Conservation (phyloP, 2,329 filamentous ascomycete species). For the Arthrobotrys pseudoclavata region DNA sequence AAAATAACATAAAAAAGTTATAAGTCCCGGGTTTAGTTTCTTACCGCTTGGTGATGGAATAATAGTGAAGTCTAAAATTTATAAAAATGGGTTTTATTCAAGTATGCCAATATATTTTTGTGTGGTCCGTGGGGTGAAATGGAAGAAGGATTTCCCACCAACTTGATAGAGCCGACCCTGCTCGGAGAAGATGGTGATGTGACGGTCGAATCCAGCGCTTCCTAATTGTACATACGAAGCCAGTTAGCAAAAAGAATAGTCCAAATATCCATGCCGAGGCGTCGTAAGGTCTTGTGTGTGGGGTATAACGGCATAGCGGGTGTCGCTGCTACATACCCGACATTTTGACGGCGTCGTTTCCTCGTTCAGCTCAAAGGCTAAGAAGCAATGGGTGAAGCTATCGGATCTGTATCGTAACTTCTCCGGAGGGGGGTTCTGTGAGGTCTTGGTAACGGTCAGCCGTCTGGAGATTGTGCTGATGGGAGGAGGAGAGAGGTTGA, state of each 20-base stretch:
- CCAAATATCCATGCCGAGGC: not conserved
- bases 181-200: slow-evolving; percentile 99
- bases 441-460: slow-evolving; percentile 22
- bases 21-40: too few relatives aligned
- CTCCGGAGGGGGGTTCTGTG: slow-evolving; percentile 13
- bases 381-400: slow-evolving; percentile 21
- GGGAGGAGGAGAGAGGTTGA: slow-evolving; percentile 53
- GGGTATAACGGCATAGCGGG: slow-evolving; percentile 21
- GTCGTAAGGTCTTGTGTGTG: slow-evolving; percentile 21
- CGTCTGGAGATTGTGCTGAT: slow-evolving; percentile 17
- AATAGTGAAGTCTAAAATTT: too few relatives aligned
- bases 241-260: slow-evolving; percentile 35
- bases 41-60: too few relatives aligned
- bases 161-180: slow-evolving; percentile 99
- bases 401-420: slow-evolving; percentile 26
- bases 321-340: slow-evolving; percentile 50
- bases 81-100: too few relatives aligned
- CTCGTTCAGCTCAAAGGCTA: slow-evolving; percentile 28
- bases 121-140: slow-evolving; percentile 29
- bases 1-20: too few relatives aligned
- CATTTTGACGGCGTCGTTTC: slow-evolving; percentile 45
- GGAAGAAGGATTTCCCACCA: slow-evolving; percentile 74
- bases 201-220: slow-evolving; percentile 93
- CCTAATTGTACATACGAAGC: slow-evolving; percentile 68
- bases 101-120: too few relatives aligned